Conservation (phyloP, 139 green algal species). For the Ettlia oleoabundans region DNA sequence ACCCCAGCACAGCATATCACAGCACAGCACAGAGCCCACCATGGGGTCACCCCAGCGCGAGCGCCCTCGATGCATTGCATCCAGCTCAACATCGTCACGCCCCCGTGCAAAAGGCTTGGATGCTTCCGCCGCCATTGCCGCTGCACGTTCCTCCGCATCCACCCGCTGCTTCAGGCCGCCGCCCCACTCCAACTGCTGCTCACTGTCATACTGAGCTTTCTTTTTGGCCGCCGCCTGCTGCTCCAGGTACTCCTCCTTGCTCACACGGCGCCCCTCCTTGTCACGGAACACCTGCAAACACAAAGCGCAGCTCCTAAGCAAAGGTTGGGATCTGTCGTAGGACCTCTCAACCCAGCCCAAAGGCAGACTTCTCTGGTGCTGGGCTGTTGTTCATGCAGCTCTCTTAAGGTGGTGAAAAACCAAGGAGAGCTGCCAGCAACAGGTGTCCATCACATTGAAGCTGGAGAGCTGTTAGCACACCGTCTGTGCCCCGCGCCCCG, state of each 20-base stretch:
- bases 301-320: too few species aligned
- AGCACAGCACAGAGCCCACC: too few species aligned
- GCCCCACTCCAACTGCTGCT: slow-evolving; percentile 73
- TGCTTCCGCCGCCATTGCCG: slow-evolving; percentile 58
- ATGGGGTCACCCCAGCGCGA: slow-evolving; percentile 93
- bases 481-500: slow-evolving; percentile 65
- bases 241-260: slow-evolving; percentile 60
- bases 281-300: slow-evolving; percentile 82
- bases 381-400: too few species aligned
- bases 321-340: too few species aligned
- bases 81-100: slow-evolving; percentile 65
- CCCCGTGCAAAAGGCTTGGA: slow-evolving; percentile 71
- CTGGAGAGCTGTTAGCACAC: neutral
- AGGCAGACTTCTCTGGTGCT: too few species aligned
- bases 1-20: too few species aligned
- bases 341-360: too few species aligned
- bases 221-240: slow-evolving; percentile 39
- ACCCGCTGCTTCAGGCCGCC: slow-evolving; percentile 74
- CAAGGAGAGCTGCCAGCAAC: neutral
- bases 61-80: slow-evolving; percentile 56
- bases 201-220: slow-evolving; percentile 48
- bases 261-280: slow-evolving; percentile 61
- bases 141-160: slow-evolving; percentile 46
- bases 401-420: too few species aligned
- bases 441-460: neutral